phyloP scores from a whole-genome alignment of 2,329 filamentous ascomycete genomes.

The Aspergillus sp. region DNA sequence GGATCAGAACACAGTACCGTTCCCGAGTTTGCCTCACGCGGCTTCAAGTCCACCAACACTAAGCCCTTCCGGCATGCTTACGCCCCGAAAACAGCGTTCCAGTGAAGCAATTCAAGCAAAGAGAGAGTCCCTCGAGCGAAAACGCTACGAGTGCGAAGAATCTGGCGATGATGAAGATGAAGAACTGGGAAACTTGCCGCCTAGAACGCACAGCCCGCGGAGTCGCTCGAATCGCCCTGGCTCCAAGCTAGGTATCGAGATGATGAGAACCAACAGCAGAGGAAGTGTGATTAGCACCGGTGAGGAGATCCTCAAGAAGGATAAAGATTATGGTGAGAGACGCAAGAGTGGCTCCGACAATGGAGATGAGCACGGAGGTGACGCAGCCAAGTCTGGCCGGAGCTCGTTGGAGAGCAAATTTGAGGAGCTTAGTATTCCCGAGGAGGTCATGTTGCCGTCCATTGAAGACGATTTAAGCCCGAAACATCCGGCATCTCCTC shows the following conservation, averaged over 20 bases:
- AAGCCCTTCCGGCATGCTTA: conserved; percentile 49
- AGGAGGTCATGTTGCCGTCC: conserved; percentile 30
- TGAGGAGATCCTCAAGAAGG: conserved; percentile 39
- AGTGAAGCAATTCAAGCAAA: conserved; percentile 73
- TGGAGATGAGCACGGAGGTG: conserved; percentile 22
- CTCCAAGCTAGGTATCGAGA: conserved; percentile 91
- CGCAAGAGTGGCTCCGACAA: conserved; percentile 22
- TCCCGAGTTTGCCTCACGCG: conserved; percentile 58
- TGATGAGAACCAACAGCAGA: conserved; percentile 96
- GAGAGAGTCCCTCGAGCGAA: conserved; percentile 72
- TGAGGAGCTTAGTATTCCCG: conserved; percentile 34
- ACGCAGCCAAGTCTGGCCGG: conserved; percentile 22
- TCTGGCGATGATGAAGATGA: conserved; percentile 96
- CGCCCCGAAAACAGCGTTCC: conserved; percentile 64
- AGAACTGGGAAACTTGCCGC: conserved; percentile 66
- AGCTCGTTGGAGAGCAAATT: conserved; percentile 32
- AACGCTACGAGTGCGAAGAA: conserved; percentile 72
- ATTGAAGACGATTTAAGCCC: conserved; percentile 30
- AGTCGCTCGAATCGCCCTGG: conserved; percentile 62
- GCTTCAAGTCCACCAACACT: conserved; percentile 66
- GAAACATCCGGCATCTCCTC: conserved; percentile 18
- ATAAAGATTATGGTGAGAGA: conserved; percentile 35
- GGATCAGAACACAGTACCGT: conserved; percentile 32
- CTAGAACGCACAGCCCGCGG: conserved; percentile 52
- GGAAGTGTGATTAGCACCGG: conserved; percentile 66